Evolutionary conservation across 345 rosid genomes (phyloP), one percentile per base, ranked within the genome.

Genomic region (Abelmoschus esculentus): DNA sequence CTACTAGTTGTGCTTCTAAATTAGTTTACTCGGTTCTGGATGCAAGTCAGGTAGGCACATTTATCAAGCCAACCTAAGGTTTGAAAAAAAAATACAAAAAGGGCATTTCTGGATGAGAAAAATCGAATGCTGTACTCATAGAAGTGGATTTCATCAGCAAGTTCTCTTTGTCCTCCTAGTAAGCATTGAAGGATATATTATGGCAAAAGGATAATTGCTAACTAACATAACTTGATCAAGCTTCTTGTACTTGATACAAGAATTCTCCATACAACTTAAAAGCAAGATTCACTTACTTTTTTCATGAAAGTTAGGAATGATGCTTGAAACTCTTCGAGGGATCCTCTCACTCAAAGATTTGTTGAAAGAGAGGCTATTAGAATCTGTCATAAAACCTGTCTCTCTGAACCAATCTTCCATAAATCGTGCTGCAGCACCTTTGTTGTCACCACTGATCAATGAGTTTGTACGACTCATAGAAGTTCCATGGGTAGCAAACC

Each of bases 401-500:
- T 80, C 79, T 32, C 74, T 66, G 32, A 84, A 84, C 90, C 88
- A 88, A 67, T 88, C 92, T 78, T 88, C 90, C 92, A 88, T 88
- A 76, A 88, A 84, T 70, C 90, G 78, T 7, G 92, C 90, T 13
- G 88, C 92, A 53, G 90, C 89, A 13, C 92, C 92, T 75, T 88
- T 88, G 79, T 86, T 88, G 75, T 88, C 92, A 42, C 92, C 92
- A 67, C 92, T 88, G 57, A 86, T 84, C 81, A 86, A 77, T 13
- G 87, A 75, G 73, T 88, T 88, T 40, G 87, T 81, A 46, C 86
- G 84, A 40, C 90, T 80, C 92, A 88, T 88, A 70, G 90, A 88
- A 66, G 92, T 86, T 74, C 92, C 92, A 76, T 88, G 92, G 53
- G 92, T 86, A 58, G 92, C 87, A 77, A 88, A 86, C 92, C 92